Conservation (phyloP, 441 rosid genomes). For the Adansonia gregorii region DNA sequence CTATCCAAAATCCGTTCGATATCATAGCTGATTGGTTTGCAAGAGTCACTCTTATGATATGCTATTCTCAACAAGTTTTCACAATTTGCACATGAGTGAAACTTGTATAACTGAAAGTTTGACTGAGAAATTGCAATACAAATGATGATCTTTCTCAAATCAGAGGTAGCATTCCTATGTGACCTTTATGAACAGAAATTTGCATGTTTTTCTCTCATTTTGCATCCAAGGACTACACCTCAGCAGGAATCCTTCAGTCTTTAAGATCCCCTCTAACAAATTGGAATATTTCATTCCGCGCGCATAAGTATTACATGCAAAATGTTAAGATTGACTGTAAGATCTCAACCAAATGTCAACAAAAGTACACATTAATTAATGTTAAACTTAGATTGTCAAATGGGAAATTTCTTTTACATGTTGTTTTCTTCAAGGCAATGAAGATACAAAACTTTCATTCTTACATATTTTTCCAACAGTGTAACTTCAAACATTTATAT, state of each 20-base stretch:
- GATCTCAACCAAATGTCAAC: neutral
- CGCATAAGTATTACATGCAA: neutral
- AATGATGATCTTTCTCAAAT: neutral
- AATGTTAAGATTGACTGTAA: neutral
- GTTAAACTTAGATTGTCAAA: neutral
- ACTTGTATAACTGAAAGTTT: neutral
- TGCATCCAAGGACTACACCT: neutral
- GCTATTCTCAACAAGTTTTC: neutral
- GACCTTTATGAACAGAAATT: neutral
- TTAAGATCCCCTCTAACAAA: constrained; percentile 14
- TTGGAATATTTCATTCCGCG: neutral
- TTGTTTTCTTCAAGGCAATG: neutral
- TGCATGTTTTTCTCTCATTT: neutral
- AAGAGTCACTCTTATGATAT: neutral
- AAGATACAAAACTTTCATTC: neutral
- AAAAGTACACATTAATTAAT: neutral
- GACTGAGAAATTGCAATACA: neutral
- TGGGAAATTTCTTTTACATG: neutral
- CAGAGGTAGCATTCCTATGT: neutral
- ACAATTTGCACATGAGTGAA: neutral
- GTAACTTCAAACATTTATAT: neutral
- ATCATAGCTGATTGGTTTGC: neutral
- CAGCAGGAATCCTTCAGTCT: constrained; percentile 3
- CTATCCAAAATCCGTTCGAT: neutral
- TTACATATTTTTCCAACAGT: constrained; percentile 5